Evolutionary conservation across 176 grass and related monocot genomes (phyloP).

Genomic region (Cenchrus fungigraminus): DNA sequence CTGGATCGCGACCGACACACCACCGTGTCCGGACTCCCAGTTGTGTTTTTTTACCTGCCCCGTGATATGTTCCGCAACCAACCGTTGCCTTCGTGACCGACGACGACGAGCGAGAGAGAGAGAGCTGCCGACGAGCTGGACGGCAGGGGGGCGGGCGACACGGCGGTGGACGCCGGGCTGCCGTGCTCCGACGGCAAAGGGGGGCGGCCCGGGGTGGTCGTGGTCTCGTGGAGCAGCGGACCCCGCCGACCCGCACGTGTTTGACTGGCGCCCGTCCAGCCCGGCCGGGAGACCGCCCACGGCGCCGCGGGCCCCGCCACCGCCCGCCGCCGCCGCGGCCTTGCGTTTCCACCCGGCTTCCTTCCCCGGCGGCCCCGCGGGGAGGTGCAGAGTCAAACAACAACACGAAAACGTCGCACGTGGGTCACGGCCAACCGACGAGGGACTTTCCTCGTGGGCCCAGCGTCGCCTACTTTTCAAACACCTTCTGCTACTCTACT

Average conservation of each 20-base stretch:
- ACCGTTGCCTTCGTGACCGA: no score
- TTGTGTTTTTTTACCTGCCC: not conserved
- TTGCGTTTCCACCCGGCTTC: conserved; percentile 58
- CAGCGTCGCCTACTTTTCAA: conserved; percentile 20
- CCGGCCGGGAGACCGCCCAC: not conserved
- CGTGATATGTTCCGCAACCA: not conserved
- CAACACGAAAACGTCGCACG: conserved; percentile 12
- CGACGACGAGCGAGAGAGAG: no score
- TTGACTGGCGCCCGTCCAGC: not conserved
- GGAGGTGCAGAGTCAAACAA: not conserved
- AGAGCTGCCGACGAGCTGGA: no score
- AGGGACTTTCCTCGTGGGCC: not conserved
- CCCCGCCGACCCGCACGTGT: conserved; percentile 38
- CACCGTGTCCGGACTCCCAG: no score
- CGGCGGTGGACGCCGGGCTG: not conserved
- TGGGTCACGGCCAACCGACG: not conserved
- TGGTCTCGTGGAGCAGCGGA: not conserved
- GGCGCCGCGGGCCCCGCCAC: conserved; percentile 11
- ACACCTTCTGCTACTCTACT: not conserved
- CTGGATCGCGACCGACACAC: not conserved
- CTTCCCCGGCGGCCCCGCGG: not conserved
- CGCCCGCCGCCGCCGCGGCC: conserved; percentile 23
- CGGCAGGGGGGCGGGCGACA: not conserved
- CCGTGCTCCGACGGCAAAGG: not conserved
- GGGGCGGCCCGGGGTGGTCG: not conserved